A percentile compares a stretch with the other conserved stretches of the same genome.
Conservation (phyloP, 192 early-diverging fungal species). For the Dissophora ornata region DNA sequence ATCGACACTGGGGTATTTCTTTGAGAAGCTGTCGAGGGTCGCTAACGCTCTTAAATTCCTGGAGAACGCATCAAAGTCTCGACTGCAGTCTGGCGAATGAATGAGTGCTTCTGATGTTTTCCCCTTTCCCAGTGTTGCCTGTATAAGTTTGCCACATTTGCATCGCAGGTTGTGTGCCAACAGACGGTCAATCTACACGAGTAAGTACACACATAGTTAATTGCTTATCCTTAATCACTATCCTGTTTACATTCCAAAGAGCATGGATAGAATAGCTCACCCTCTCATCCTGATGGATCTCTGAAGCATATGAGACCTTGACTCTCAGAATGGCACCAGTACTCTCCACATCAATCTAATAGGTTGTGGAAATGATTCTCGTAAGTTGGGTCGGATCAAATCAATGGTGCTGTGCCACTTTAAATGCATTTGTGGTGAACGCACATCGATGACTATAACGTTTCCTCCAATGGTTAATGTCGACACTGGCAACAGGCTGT, state of each 20-base stretch:
- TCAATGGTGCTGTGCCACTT: no score
- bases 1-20: constrained; percentile 48
- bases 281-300: constrained; percentile 55
- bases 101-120: constrained; percentile 17
- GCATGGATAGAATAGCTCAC: constrained; percentile 2
- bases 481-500: constrained; percentile 33
- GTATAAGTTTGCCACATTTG: constrained; percentile 38
- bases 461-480: constrained; percentile 50
- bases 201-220: no score
- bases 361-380: no score
- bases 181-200: constrained; percentile 42
- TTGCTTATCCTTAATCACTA: no score
- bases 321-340: constrained; percentile 39
- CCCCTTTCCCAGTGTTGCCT: constrained; percentile 2
- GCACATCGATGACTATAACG: constrained; percentile 51
- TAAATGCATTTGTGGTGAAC: background rate
- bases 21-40: constrained; percentile 45
- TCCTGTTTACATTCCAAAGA: no score
- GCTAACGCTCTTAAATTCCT: constrained; percentile 47
- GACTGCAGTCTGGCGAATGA: constrained; percentile 43
- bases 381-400: no score
- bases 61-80: constrained; percentile 46
- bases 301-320: constrained; percentile 51
- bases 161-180: constrained; percentile 50
- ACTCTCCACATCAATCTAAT: constrained; percentile 54